These are phyloP conservation scores for Puccinia polysora DNA, from an alignment of 1,284 basidiomycete species.

Conservation along the genomic window DNA sequence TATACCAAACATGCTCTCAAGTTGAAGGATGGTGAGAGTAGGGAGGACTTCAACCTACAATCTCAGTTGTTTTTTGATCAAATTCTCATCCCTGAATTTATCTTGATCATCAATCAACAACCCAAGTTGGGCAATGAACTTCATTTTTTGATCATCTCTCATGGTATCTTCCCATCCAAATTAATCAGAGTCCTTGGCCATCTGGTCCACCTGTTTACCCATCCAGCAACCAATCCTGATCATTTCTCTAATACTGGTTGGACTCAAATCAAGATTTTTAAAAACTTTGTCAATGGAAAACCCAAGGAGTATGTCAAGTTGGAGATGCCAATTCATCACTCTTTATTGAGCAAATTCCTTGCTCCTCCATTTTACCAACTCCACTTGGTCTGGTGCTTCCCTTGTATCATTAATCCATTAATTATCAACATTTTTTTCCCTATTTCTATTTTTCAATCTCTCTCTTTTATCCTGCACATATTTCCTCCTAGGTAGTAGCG, in stretches of 20 bases:
- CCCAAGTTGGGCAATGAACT: not conserved
- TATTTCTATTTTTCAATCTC: too few species aligned
- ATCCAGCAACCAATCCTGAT: not conserved
- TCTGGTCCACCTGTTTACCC: not conserved
- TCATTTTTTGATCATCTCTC: constrained; percentile 29
- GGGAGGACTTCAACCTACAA: not conserved
- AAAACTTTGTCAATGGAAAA: not conserved
- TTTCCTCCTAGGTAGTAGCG: too few species aligned
- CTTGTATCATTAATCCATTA: too few species aligned
- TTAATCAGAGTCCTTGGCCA: not conserved
- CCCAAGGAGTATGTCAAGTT: not conserved
- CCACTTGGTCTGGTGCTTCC: too few species aligned
- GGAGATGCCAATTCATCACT: too few species aligned
- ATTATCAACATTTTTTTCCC: too few species aligned
- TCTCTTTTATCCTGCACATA: too few species aligned
- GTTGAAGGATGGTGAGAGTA: constrained; percentile 19
- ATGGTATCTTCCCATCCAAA: constrained; percentile 21
- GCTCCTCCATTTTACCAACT: too few species aligned
- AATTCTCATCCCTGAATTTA: not conserved
- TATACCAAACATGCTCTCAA: not conserved
- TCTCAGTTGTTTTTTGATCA: not conserved
- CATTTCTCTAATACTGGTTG: constrained; percentile 32
- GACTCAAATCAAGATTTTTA: constrained; percentile 6
- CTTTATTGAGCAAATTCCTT: too few species aligned
- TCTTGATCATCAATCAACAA: not conserved